A percentile compares a stretch with the other conserved stretches of the same genome.
Evolutionary conservation across 2,329 filamentous ascomycete species (phyloP).

Genomic region (Venturia pyrina): DNA sequence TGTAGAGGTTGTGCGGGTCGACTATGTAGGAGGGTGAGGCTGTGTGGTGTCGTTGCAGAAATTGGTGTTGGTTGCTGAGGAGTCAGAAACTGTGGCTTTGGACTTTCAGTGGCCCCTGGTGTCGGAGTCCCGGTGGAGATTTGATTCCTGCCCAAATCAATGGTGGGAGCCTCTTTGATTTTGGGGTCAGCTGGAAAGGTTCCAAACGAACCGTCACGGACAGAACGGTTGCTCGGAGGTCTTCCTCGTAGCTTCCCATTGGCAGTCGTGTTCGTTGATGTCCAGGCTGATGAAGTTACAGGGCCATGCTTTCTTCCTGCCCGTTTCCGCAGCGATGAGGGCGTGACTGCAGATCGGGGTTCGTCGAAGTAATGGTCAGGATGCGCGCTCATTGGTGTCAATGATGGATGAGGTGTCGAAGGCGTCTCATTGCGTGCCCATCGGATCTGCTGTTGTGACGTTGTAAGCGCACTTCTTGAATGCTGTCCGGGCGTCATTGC

Average conservation of each 20-base stretch:
- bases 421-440: constrained; percentile 49
- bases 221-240: constrained; percentile 63
- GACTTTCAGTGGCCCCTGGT: constrained; percentile 18
- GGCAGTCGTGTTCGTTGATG: constrained; percentile 50
- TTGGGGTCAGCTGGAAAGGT: constrained; percentile 56
- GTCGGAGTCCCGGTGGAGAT: constrained; percentile 20
- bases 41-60: constrained; percentile 25
- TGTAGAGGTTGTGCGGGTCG: constrained; percentile 11
- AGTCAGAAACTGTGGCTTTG: constrained; percentile 26
- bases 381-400: constrained; percentile 53
- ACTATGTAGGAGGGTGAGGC: constrained; percentile 16
- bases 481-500: constrained; percentile 26
- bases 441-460: constrained; percentile 33
- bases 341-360: constrained; percentile 65
- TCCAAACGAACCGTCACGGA: constrained; percentile 56
- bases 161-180: constrained; percentile 37
- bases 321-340: constrained; percentile 42
- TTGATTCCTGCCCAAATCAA: constrained; percentile 35
- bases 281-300: constrained; percentile 86
- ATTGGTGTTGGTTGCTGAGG: constrained; percentile 26
- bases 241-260: constrained; percentile 67
- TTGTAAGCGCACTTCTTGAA: constrained; percentile 26
- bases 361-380: constrained; percentile 46
- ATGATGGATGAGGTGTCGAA: constrained; percentile 61
- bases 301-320: constrained; percentile 62